Conservation (phyloP, 176 grass and related monocot genomes). For the Bolboschoenus planiculmis region DNA sequence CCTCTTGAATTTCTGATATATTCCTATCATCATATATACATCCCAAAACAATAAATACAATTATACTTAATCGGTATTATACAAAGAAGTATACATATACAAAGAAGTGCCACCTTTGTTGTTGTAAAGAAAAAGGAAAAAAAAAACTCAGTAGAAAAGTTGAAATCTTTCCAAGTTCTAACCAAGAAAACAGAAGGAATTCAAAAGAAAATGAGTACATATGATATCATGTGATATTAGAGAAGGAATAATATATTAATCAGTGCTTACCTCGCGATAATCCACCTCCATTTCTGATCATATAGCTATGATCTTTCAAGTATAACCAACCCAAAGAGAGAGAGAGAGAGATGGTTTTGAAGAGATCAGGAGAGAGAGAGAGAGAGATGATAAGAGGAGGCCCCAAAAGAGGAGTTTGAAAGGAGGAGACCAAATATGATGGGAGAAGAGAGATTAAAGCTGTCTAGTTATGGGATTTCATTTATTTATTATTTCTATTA, state of each 20-base stretch:
- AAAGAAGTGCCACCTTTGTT: neutral
- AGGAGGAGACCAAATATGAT: neutral
- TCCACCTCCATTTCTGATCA: constrained; percentile 43
- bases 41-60: neutral
- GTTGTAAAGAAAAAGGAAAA: neutral
- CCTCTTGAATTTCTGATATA: constrained; percentile 70
- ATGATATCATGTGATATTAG: no score
- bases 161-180: neutral
- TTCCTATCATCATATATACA: constrained; percentile 35
- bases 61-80: neutral
- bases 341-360: neutral
- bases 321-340: neutral
- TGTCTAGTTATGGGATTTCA: neutral
- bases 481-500: neutral
- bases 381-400: neutral
- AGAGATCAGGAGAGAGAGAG: neutral
- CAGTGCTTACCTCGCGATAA: constrained; percentile 61
- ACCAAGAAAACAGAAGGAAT: neutral
- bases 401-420: neutral
- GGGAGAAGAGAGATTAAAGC: neutral
- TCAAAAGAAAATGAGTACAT: neutral
- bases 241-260: neutral
- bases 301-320: neutral
- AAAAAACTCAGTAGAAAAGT: neutral
- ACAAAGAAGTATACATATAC: no score